Conservation (phyloP, 306 rosid genomes). For the Mimosa bimucronata region DNA sequence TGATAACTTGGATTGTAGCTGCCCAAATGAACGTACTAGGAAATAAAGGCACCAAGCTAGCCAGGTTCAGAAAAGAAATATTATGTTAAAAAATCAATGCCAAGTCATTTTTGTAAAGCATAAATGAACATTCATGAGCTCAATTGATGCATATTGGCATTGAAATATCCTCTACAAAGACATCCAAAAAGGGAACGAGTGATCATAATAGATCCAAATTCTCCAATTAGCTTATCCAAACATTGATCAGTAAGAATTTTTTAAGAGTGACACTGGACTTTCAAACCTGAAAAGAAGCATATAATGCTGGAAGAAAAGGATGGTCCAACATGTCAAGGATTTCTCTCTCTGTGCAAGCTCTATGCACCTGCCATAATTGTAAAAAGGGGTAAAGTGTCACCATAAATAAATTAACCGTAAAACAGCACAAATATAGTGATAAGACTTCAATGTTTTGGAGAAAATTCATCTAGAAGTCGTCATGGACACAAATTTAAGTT, state of each 20-base stretch:
- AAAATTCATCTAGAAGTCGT: constrained; percentile 4
- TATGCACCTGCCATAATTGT: constrained; percentile 72
- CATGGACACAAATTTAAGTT: neutral
- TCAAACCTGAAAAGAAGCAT: constrained; percentile 97
- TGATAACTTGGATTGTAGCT: neutral
- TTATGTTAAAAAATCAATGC: neutral
- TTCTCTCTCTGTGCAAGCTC: constrained; percentile 98
- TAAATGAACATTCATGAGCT: neutral
- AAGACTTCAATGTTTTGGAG: constrained; percentile 1
- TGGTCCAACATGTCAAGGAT: constrained; percentile 97
- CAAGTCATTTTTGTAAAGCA: constrained; percentile 14
- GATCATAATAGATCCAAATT: neutral
- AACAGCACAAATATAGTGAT: neutral
- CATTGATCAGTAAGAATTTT: constrained; percentile 1
- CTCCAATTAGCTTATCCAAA: constrained; percentile 12
- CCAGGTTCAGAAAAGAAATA: neutral
- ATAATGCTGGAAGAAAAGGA: constrained; percentile 93
- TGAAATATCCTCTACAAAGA: neutral
- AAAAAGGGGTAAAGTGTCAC: constrained; percentile 22
- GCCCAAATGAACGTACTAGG: too few relatives aligned
- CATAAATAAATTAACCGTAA: constrained; percentile 12
- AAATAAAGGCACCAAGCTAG: neutral
- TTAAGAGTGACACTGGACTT: constrained; percentile 20
- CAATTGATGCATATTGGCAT: neutral
- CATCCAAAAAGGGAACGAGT: neutral